phyloP scores from a whole-genome alignment of 2,329 filamentous ascomycete species.

The Domatiomyces catenatus region DNA sequence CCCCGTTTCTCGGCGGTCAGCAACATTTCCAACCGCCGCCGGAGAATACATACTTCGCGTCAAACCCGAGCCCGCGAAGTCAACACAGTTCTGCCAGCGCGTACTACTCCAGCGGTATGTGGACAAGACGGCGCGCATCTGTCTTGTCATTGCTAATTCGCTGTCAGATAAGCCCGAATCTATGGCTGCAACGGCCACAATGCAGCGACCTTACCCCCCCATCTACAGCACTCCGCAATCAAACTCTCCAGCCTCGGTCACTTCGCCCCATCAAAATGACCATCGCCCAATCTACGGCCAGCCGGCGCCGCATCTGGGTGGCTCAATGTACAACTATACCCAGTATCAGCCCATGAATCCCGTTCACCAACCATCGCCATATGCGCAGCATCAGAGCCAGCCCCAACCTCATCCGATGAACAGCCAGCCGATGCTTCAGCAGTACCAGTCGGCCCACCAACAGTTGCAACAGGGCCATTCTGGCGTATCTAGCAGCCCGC shows the following conservation, averaged over 20 bases:
- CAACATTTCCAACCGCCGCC: conserved; percentile 31
- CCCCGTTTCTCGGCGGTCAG: conserved; percentile 46
- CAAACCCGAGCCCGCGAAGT: conserved; percentile 69
- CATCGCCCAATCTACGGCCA: conserved; percentile 68
- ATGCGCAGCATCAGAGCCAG: conserved; percentile 39
- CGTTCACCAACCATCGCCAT: conserved; percentile 38
- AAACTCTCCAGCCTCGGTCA: conserved; percentile 83
- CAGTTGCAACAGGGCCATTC: conserved; percentile 26
- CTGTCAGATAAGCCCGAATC: conserved; percentile 56
- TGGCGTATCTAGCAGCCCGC: conserved; percentile 35
- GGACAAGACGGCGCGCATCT: conserved; percentile 35
- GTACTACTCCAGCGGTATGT: conserved; percentile 75
- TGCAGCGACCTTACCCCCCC: conserved; percentile 57
- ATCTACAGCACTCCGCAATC: conserved; percentile 95
- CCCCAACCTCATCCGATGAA: conserved; percentile 42
- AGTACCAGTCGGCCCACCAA: conserved; percentile 32
- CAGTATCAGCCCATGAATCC: conserved; percentile 38
- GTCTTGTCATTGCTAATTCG: conserved; percentile 40
- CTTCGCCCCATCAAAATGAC: conserved; percentile 76
- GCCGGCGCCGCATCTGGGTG: conserved; percentile 61
- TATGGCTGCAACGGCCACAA: conserved; percentile 49
- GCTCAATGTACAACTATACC: conserved; percentile 66
- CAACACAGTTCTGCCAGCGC: conserved; percentile 65
- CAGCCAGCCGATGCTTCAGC: conserved; percentile 40
- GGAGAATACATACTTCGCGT: conserved; percentile 58